These are phyloP conservation scores for Coelastrella sp. DNA, from an alignment of 139 green algal species.

Conservation along the genomic window DNA sequence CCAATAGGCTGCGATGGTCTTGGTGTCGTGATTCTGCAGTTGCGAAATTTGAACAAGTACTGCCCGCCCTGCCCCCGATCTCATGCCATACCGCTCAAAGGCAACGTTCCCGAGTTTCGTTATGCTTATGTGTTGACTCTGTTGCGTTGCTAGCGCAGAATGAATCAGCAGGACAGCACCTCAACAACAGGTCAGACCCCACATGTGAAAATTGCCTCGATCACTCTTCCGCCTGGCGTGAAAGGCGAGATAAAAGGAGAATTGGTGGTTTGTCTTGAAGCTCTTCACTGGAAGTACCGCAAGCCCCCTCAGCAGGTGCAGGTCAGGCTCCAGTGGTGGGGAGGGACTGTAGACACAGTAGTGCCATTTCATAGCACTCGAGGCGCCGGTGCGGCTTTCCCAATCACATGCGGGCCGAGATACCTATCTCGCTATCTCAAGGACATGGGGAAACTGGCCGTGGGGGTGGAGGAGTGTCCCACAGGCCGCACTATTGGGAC, in stretches of 20 bases:
- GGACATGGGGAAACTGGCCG: slow-evolving; percentile 41
- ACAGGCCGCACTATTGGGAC: slow-evolving; percentile 10
- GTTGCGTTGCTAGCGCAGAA: not conserved
- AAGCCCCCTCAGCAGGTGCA: slow-evolving; percentile 28
- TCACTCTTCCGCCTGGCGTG: slow-evolving; percentile 43
- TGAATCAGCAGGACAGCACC: not conserved
- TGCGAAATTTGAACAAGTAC: not conserved
- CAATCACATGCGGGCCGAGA: slow-evolving; percentile 48
- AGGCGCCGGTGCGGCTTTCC: slow-evolving; percentile 41
- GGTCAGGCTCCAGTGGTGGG: slow-evolving; percentile 49
- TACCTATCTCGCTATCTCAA: slow-evolving; percentile 49
- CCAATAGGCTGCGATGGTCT: too few species aligned
- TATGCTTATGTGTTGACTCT: not conserved
- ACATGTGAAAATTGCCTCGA: slow-evolving; percentile 14
- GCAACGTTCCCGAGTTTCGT: not conserved
- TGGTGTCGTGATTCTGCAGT: not conserved
- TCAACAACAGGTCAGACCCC: slow-evolving; percentile 22
- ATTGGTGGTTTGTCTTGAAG: slow-evolving; percentile 17
- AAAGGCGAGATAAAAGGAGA: slow-evolving; percentile 31
- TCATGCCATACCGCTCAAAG: not conserved
- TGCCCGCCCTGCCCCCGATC: not conserved
- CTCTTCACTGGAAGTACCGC: slow-evolving; percentile 39
- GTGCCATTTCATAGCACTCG: slow-evolving; percentile 36
- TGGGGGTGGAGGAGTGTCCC: slow-evolving; percentile 37
- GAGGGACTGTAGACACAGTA: slow-evolving; percentile 18